Evolutionary conservation across 257 asterid species (phyloP).

Genomic region (Solanum gandarillasii): DNA sequence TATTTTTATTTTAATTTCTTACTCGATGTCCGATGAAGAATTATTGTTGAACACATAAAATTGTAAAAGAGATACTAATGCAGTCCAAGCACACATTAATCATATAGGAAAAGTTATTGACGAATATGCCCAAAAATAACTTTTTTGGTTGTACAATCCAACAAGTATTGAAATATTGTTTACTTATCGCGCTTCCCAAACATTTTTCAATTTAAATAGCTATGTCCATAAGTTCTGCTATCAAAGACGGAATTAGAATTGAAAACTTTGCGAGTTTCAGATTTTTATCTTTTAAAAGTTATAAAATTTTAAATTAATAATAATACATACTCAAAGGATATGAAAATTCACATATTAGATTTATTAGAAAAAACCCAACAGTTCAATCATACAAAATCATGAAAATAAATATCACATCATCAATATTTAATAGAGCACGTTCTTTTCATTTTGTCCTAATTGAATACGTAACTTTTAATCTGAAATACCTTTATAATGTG

Average conservation of each 20-base stretch:
- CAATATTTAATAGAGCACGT: background rate
- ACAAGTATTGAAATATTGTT: background rate
- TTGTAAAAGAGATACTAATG: background rate
- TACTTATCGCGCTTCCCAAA: background rate
- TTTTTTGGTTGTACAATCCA: background rate
- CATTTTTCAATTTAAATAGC: background rate
- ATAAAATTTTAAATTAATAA: background rate
- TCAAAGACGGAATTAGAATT: background rate
- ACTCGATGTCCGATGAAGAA: too few relatives aligned
- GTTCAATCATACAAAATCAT: background rate
- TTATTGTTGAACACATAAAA: background rate
- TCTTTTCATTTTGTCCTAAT: background rate
- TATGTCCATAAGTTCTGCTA: background rate
- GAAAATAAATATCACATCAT: background rate
- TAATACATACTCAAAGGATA: background rate
- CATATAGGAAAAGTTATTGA: background rate
- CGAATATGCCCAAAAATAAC: background rate
- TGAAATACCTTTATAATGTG: background rate
- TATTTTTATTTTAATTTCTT: too few relatives aligned
- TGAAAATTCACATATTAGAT: background rate
- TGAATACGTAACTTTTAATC: background rate
- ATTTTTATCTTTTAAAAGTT: background rate
- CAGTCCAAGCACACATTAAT: background rate
- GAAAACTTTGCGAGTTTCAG: background rate
- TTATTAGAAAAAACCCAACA: background rate